Evolutionary conservation across 2,329 filamentous ascomycete species (phyloP), one percentile per base, ranked within the genome.

Genomic region (Talaromyces sp.): DNA sequence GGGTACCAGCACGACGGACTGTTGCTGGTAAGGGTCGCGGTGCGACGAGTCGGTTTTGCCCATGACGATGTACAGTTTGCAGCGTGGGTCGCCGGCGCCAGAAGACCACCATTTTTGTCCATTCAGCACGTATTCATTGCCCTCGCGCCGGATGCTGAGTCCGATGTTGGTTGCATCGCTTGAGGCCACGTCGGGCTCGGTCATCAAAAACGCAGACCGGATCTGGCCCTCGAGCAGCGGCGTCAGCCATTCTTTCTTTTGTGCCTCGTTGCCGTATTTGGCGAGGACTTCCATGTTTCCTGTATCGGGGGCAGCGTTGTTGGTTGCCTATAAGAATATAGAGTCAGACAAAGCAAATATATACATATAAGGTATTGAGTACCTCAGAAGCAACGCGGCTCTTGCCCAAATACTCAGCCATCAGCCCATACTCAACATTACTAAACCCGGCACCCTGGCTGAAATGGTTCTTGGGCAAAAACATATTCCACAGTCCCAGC

Each of bases 21-120:
- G 95, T 73, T 97, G 93, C 71, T 85, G 85, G 84, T 98, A 96
- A 24, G 86, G 80, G 73, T 93, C 87, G 65, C 82, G 78, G 81
- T 96, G 89, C 67, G 80, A 80, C 55, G 89, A 82, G 71, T 96
- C 90, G 13, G 86, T 89, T 83, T 98, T 96, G 78, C 91, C 95
- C 90, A 99, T 96, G 69, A 96, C 92, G 64, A 99, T 88, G 80
- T 97, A 98, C 74, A 99, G 82, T 76, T 89, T 84, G 82, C 95
- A 99, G 69, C 93, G 86, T 61, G 89, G 89, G 78, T 99, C 95
- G 61, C 95, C 95, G 19, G 93, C 92, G 66, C 95, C 95, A 65
- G 91, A 96, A 29, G 91, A 96, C 95, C 95, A 99, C 95, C 95
- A 99, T 91, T 99, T 99, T 86, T 86, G 84, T 60, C 95, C 95